phyloP scores from a whole-genome alignment of 108 stramenopile genomes.

The Nitzschia sp. region DNA sequence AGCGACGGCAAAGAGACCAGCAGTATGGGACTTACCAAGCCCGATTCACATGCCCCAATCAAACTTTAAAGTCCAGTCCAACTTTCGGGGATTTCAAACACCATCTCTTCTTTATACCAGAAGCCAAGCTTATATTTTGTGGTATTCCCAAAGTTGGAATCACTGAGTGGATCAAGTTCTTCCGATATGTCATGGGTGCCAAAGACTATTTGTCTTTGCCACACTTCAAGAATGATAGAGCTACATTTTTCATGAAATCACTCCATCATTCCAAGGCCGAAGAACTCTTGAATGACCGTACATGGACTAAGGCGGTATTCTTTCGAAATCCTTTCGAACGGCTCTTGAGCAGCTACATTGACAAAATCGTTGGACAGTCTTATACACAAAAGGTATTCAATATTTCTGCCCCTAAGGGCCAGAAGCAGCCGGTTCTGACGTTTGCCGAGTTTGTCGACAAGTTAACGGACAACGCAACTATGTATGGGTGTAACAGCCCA shows the following conservation, averaged over 20 bases:
- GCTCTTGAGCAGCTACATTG: conserved; percentile 40
- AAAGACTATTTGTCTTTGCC: conserved; percentile 55
- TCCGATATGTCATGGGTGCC: conserved; percentile 41
- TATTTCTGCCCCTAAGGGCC: conserved; percentile 6
- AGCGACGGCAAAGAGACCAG: neutral
- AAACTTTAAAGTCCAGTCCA: neutral
- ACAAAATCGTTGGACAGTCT: conserved; percentile 19
- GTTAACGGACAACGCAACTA: neutral
- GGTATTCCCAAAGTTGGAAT: conserved; percentile 54
- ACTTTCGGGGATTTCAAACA: conserved; percentile 13
- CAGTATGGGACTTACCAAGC: neutral
- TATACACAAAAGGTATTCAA: conserved; percentile 7
- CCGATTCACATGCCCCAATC: neutral
- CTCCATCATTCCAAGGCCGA: conserved; percentile 20
- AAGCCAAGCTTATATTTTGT: conserved; percentile 52
- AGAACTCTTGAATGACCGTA: conserved; percentile 31
- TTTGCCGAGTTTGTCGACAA: conserved; percentile 46
- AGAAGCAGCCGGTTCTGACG: conserved; percentile 12
- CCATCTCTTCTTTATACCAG: conserved; percentile 39
- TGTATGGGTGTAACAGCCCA: neutral
- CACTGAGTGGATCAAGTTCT: conserved; percentile 56
- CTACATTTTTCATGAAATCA: conserved; percentile 26
- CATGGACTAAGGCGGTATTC: conserved; percentile 51
- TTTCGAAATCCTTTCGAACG: conserved; percentile 54
- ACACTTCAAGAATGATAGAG: conserved; percentile 42